Conservation (phyloP, 352 stramenopile genomes). For the Globisporangium spiculum region DNA sequence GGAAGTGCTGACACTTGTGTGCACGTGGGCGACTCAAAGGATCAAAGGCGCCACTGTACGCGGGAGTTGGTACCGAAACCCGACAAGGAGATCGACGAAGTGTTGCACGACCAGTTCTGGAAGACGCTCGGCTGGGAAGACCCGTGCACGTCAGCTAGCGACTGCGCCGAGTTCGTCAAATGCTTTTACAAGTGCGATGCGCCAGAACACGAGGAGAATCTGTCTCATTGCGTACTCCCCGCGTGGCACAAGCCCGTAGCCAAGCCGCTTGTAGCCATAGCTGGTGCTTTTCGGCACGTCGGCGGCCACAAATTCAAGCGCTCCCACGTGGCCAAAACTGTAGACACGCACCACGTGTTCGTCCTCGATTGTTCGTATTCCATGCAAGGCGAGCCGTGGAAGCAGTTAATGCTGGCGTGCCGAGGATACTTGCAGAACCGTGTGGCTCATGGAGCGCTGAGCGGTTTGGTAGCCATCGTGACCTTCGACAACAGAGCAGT, state of each 20-base stretch:
- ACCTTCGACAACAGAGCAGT: no score
- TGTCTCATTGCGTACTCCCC: slow-evolving; percentile 57
- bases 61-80: slow-evolving; percentile 51
- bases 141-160: slow-evolving; percentile 27
- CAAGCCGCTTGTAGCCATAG: no score
- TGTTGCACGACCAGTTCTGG: slow-evolving; percentile 78
- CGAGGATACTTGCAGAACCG: slow-evolving; percentile 67
- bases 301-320: slow-evolving; percentile 75
- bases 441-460: slow-evolving; percentile 34
- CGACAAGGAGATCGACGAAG: slow-evolving; percentile 52
- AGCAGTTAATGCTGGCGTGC: slow-evolving; percentile 50
- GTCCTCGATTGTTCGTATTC: slow-evolving; percentile 75
- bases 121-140: slow-evolving; percentile 75
- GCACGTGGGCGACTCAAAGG: slow-evolving; percentile 36
- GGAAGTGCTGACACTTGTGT: slow-evolving; percentile 34
- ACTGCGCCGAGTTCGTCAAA: slow-evolving; percentile 47
- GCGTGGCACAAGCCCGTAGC: slow-evolving; percentile 52
- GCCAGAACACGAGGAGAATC: slow-evolving; percentile 50
- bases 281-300: slow-evolving; percentile 25
- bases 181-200: slow-evolving; percentile 71
- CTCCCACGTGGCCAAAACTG: slow-evolving; percentile 33
- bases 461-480: no score
- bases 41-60: slow-evolving; percentile 68
- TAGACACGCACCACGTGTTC: slow-evolving; percentile 66
- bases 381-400: slow-evolving; percentile 60